These are phyloP conservation scores for Sporopachydermia lactativora DNA, from an alignment of 805 yeast species.

Conservation along the genomic window DNA sequence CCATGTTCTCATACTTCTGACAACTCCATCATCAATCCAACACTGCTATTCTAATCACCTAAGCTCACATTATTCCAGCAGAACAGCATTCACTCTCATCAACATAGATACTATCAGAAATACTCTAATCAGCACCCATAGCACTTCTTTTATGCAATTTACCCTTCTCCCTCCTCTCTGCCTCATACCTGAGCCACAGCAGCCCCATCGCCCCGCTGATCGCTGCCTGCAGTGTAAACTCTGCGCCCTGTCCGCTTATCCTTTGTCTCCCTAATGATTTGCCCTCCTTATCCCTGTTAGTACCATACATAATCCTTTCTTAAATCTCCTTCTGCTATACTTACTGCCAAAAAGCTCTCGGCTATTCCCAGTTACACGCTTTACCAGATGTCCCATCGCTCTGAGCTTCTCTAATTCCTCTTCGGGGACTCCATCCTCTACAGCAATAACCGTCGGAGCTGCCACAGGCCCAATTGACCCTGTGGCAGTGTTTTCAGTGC, in stretches of 20 bases:
- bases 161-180: too few species aligned
- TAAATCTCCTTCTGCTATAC: background rate
- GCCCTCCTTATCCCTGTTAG: too few species aligned
- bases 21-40: too few species aligned
- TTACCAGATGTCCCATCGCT: slow-evolving; percentile 43
- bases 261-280: slow-evolving; percentile 41
- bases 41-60: too few species aligned
- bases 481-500: slow-evolving; percentile 22
- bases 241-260: slow-evolving; percentile 23
- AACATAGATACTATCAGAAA: too few species aligned
- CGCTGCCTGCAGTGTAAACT: slow-evolving; percentile 60
- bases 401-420: slow-evolving; percentile 32
- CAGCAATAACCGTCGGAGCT: slow-evolving; percentile 41
- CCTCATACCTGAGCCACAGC: slow-evolving; percentile 39
- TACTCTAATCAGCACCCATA: too few species aligned
- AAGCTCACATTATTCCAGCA: too few species aligned
- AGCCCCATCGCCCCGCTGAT: slow-evolving; percentile 77
- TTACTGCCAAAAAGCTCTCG: slow-evolving; percentile 35
- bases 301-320: too few species aligned
- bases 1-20: too few species aligned
- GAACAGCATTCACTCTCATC: too few species aligned
- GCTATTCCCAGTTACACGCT: slow-evolving; percentile 25
- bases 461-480: slow-evolving; percentile 57
- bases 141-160: too few species aligned
- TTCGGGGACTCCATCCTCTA: slow-evolving; percentile 50